Evolutionary conservation across 495 filamentous ascomycete species (phyloP), one percentile per base, ranked within the genome.

Genomic region (Penicillium antarcticum): DNA sequence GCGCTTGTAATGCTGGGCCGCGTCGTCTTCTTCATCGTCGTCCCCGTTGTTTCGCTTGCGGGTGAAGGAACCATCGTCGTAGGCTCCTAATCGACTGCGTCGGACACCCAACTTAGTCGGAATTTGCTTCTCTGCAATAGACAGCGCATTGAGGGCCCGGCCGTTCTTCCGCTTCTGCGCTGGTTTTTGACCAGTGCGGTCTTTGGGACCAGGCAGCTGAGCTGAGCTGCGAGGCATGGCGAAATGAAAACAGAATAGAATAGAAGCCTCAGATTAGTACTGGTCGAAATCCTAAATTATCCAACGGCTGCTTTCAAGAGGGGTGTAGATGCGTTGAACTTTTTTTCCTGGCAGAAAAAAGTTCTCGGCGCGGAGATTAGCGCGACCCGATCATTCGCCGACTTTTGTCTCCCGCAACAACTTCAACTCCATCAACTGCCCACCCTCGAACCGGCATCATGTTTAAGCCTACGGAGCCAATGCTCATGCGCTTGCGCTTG

Each of bases 131-230:
- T 84, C 82, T 32, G 94, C 94, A 60, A 94, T 88, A 34, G 92
- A 77, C 55, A 95, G 87, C 29, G 94, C 94, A 64, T 97, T 83
- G 32, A 95, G 77, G 5, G 81, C 82, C 44, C 85, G 86, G 41
- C 77, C 73, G 45, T 61, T 62, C 52, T 80, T 82, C 45, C 68
- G 67, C 55, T 79, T 84, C 48, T 65, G 66, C 12, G 65, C 60
- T 51, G 67, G 57, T 62, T 68, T 70, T 60, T 73, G 52, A 36
- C 76, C 57, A 24, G 75, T 57, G 48, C 77, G 78, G 69, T 88
- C 66, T 54, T 67, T 69, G 14, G 73, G 71, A 52, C 66, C 71
- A 48, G 68, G 65, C 57, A 59, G 51, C 45, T 72, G 63, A 18
- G 86, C 77, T 72, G 85, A 83, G 49, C 81, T 75, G 68, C 86